Evolutionary conservation across 495 filamentous ascomycete genomes (phyloP), one percentile per base, ranked within the genome.

Genomic region (Neurospora tetrasperma): DNA sequence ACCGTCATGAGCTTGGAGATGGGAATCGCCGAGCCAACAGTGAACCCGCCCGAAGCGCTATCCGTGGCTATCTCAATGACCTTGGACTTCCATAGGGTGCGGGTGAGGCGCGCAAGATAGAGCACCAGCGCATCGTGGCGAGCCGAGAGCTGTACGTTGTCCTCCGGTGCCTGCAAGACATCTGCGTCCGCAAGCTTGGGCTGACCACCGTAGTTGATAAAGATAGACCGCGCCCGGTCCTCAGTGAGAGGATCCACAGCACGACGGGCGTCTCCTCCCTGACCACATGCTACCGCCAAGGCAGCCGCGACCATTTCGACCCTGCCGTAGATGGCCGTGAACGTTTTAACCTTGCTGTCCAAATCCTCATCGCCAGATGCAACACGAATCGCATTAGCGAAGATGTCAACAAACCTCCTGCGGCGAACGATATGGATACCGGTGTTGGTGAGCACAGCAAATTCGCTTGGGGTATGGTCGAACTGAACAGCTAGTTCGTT

Each of bases 401-500:
- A 97, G 8, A 97, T 92, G 76, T 99, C 96, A 6, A 98, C 94
- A 10, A 98, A 84, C 71, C 96, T 87, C 76, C 93, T 85, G 43
- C 96, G 88, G 27, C 93, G 89, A 72, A 97, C 87, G 38, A 96
- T 85, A 74, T 97, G 92, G 71, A 99, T 88, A 3, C 95, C 96
- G 18, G 87, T 91, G 75, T 94, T 96, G 9, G 96, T 98, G 72
- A 99, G 84, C 42, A 99, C 90, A 7, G 94, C 96, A 70, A 97
- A 88, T 76, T 98, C 94, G 12, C 91, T 87, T 5, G 90, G 87
- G 0, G 89, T 84, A 38, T 92, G 86, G 76, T 98, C 96, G 74
- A 94, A 98, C 78, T 99, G 96, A 46, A 96, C 90, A 8, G 96
- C 94, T 73, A 97, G 84, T 79, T 99, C 96, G 76, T 99, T 99